Base-by-base conservation (phyloP, 2,329 filamentous ascomycete species). In the Neonectria coccinea region DNA sequence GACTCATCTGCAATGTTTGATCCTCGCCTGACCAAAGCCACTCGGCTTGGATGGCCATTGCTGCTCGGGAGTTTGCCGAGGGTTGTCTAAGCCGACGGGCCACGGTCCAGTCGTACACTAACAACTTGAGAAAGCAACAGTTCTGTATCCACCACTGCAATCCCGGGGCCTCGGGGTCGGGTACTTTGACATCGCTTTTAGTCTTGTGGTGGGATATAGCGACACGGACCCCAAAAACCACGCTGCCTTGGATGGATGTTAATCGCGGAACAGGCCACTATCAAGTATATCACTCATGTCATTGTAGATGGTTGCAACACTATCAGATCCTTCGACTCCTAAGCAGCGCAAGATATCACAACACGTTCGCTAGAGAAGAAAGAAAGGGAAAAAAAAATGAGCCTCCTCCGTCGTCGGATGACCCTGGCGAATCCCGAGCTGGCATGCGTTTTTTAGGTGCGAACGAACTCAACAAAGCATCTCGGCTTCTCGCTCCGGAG, bases 21-120 rank as follows among this genome's bases (percentile, higher is more conserved):
- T 47, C 10, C 44, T 29, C 47, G 16, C 27, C 47, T 50, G 47
- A 31, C 47, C 27, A 18, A 50, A 50, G 16, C 27, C 27, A 31
- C 47, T 20, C 16, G 47, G 47, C 25, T 50, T 20, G n/a, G 25
- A 33, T 18, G 29, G 25, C 7, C 22, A 29, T 50, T 31, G 14
- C 8, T 36, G 33, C 56, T 59, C 47, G 39, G 57, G n/a, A 9
- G 20, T 48, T 59, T 59, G 16, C 57, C 50, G 57, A 59, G 57
- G 57, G 57, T 48, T 16, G 18, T 27, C 8, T 3, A 39, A 50
- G 47, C 47, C 47, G 47, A 31, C 47, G 36, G 16, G 27, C 47
- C 20, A 31, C n/a, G 20, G 47, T 16, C 16, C 45, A 31, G 16
- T 29, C 31, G 25, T n/a, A 31, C 47, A 50, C 47, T 31, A 50